These are phyloP conservation scores for Hypoxylon crocopeplum DNA, from an alignment of 495 filamentous ascomycete genomes.

Conservation along the genomic window DNA sequence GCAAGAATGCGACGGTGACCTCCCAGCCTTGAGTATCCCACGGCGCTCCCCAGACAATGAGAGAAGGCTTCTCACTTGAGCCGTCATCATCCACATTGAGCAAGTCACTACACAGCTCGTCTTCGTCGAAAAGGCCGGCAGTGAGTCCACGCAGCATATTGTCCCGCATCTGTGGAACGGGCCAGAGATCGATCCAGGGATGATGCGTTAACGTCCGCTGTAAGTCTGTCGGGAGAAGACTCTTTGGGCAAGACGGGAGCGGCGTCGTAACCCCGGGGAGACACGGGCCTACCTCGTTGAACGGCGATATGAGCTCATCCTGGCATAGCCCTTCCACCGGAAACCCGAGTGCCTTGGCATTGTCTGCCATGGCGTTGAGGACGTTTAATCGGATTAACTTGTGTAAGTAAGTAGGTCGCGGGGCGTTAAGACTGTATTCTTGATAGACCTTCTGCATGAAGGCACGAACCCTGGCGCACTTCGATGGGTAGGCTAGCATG, in stretches of 20 bases:
- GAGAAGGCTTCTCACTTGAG: background rate
- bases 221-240: constrained; percentile 40
- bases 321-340: constrained; percentile 1
- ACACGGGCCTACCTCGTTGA: constrained; percentile 32
- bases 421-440: background rate
- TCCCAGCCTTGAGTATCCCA: background rate
- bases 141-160: constrained; percentile 32
- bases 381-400: constrained; percentile 49
- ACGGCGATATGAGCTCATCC: constrained; percentile 35
- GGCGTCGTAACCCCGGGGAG: constrained; percentile 10
- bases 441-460: background rate
- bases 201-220: constrained; percentile 43
- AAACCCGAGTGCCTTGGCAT: constrained; percentile 41
- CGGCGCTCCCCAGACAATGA: background rate
- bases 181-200: constrained; percentile 47
- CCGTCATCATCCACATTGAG: background rate
- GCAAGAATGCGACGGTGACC: background rate
- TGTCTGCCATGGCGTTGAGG: constrained; percentile 42
- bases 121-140: constrained; percentile 44
- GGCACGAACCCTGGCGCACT: too few species aligned
- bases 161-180: constrained; percentile 42
- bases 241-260: constrained; percentile 12
- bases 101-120: constrained; percentile 3
- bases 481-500: too few species aligned
- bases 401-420: background rate